These are phyloP conservation scores for Corinectria fuckeliana DNA, from an alignment of 2,329 filamentous ascomycete species.

Conservation along the genomic window DNA sequence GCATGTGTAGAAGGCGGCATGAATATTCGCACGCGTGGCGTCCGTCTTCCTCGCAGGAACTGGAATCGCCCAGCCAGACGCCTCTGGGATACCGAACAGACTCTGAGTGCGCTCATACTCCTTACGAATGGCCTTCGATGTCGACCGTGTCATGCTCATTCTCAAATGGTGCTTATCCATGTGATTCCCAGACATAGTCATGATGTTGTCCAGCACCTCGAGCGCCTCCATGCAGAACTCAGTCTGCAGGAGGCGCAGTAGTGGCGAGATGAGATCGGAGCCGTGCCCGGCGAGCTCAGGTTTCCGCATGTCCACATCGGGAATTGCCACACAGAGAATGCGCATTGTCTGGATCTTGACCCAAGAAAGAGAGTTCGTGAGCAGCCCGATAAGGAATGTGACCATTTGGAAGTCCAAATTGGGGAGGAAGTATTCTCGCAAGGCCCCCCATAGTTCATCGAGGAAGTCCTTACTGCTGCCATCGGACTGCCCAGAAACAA, in stretches of 20 bases:
- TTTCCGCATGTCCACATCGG: slow-evolving; percentile 91
- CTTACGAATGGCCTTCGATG: slow-evolving; percentile 84
- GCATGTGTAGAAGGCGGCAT: slow-evolving; percentile 95
- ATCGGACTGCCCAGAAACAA: slow-evolving; percentile 70
- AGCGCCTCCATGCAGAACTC: slow-evolving; percentile 93
- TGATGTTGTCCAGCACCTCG: slow-evolving; percentile 91
- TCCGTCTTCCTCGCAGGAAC: slow-evolving; percentile 89
- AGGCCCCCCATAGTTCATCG: slow-evolving; percentile 72
- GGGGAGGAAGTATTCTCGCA: slow-evolving; percentile 81
- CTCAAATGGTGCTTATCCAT: slow-evolving; percentile 94
- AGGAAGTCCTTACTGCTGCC: slow-evolving; percentile 79
- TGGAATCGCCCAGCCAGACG: slow-evolving; percentile 95
- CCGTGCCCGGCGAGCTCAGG: slow-evolving; percentile 89
- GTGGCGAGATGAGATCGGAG: slow-evolving; percentile 91
- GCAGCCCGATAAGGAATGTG: slow-evolving; percentile 86
- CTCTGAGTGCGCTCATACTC: slow-evolving; percentile 95
- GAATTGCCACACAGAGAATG: slow-evolving; percentile 82
- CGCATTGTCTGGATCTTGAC: slow-evolving; percentile 94
- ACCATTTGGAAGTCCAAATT: slow-evolving; percentile 83
- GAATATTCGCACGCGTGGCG: slow-evolving; percentile 87
- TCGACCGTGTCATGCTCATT: slow-evolving; percentile 96
- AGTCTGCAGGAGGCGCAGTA: slow-evolving; percentile 87
- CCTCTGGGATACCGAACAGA: slow-evolving; percentile 94
- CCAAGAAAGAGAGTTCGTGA: slow-evolving; percentile 89
- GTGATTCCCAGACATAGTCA: slow-evolving; percentile 89